Base-by-base conservation (phyloP, 768 basidiomycete species). In the Russula abietina region DNA sequence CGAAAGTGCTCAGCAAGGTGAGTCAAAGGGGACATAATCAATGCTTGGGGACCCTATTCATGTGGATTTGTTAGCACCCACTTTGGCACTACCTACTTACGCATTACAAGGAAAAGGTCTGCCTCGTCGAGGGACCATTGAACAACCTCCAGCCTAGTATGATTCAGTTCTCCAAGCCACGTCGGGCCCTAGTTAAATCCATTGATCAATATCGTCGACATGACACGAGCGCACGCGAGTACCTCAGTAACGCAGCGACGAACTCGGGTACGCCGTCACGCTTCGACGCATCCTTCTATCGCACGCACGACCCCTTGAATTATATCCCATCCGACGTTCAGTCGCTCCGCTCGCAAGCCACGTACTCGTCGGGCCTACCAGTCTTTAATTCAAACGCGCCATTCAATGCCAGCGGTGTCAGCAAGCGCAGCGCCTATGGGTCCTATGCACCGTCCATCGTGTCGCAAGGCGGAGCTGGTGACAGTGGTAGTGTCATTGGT, bases 151-250 rank as follows among this genome's bases (percentile, higher is more conserved):
- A 98, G 73, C 81, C 93, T 7, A 96, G 93, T 76, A 96, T 99
- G 95, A 99, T 99, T 64, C 97, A 98, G 73, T 98, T 99, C 80
- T 94, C 92, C 81, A 95, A 97, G 76, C 97, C 97, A 36, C 85
- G 93, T 61, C 88, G 93, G 58, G 83, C 93, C 5, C 82, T 95
- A 43, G 83, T 81, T 67, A 94, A 94, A 74, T 88, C 91, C 17
- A 89, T 93, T 85, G 92, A 96, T 67, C 91, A 89, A 61, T 95
- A 91, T 83, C 88, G 91, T 61, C 85, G 95, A 55, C 92, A 96
- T 71, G 95, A 98, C 73, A 90, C 91, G 24, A 90, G 81, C 69
- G 95, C 95, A 0, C 83, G 87, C 58, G 97, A 99, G 68, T 93
- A 82, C 69, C 73, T 86, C 55, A 64, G 66, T 49, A 69, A 67